Evolutionary conservation across 1,284 basidiomycete genomes (phyloP).

Genomic region (Trametes pubescens): DNA sequence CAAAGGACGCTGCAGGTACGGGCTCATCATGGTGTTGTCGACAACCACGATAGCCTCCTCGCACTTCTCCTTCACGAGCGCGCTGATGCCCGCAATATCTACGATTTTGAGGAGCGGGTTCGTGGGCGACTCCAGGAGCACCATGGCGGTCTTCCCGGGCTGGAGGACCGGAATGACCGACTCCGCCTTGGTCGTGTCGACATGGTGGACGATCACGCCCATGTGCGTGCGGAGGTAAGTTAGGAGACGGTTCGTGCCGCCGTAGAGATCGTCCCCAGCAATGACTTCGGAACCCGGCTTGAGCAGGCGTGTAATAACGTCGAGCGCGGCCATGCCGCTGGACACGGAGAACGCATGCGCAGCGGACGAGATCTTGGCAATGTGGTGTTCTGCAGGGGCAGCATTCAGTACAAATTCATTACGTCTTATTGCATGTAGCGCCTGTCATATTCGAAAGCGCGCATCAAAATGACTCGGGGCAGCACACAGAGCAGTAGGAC

Average conservation of each 20-base stretch:
- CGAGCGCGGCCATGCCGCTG: constrained; percentile 98
- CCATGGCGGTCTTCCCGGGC: constrained; percentile 85
- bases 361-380: constrained; percentile 94
- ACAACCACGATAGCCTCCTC: constrained; percentile 90
- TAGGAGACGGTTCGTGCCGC: constrained; percentile 96
- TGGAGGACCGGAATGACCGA: constrained; percentile 72
- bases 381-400: constrained; percentile 83
- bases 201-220: constrained; percentile 91
- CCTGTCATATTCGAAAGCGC: background rate
- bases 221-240: constrained; percentile 90
- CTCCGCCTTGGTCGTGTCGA: constrained; percentile 87
- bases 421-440: background rate
- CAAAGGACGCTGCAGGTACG: constrained; percentile 95
- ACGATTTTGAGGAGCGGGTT: constrained; percentile 98
- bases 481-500: background rate
- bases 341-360: constrained; percentile 90
- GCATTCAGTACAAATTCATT: constrained; percentile 2
- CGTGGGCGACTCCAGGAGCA: constrained; percentile 96
- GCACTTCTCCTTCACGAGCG: constrained; percentile 82
- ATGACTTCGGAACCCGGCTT: constrained; percentile 96
- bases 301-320: constrained; percentile 93
- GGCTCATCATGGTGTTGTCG: constrained; percentile 99
- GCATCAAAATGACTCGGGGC: background rate
- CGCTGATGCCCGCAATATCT: constrained; percentile 85
- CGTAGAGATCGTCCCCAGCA: constrained; percentile 97